Percentiles rank a stretch among this genome's conserved stretches.
These are phyloP conservation scores for Phytophthora tubulina DNA, from an alignment of 352 stramenopile species.

Conservation along the genomic window DNA sequence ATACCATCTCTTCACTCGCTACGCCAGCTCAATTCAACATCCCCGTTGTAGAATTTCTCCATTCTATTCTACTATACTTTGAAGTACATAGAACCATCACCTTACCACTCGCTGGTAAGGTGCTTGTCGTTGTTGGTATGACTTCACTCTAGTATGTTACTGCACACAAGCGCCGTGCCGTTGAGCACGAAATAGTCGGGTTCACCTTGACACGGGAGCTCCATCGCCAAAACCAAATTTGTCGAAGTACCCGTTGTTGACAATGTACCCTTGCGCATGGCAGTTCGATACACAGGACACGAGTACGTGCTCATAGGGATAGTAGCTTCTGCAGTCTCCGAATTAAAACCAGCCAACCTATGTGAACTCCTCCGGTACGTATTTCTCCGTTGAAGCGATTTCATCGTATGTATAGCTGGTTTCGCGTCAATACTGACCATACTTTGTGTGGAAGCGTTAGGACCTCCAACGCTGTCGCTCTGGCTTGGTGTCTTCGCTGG, in stretches of 20 bases:
- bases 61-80: too few relatives aligned
- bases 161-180: slow-evolving; percentile 90
- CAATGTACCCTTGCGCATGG: slow-evolving; percentile 87
- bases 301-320: slow-evolving; percentile 59
- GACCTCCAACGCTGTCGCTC: neutral
- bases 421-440: neutral
- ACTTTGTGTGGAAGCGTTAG: slow-evolving; percentile 6
- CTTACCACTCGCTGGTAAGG: neutral
- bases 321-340: neutral
- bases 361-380: neutral
- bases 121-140: neutral
- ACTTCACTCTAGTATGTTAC: slow-evolving; percentile 27
- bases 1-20: too few relatives aligned
- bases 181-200: slow-evolving; percentile 91
- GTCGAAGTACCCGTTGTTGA: slow-evolving; percentile 94
- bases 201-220: slow-evolving; percentile 78
- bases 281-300: slow-evolving; percentile 95
- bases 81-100: too few relatives aligned
- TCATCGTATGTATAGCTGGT: neutral
- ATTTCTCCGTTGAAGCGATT: slow-evolving; percentile 12
- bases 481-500: neutral
- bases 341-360: neutral
- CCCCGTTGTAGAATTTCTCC: too few relatives aligned
- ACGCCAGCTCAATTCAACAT: too few relatives aligned
- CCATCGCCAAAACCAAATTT: slow-evolving; percentile 93